A percentile compares a stretch with the other conserved stretches of the same genome.
Evolutionary conservation across 768 basidiomycete species (phyloP).

Genomic region (Neoboletus subvelutipes): DNA sequence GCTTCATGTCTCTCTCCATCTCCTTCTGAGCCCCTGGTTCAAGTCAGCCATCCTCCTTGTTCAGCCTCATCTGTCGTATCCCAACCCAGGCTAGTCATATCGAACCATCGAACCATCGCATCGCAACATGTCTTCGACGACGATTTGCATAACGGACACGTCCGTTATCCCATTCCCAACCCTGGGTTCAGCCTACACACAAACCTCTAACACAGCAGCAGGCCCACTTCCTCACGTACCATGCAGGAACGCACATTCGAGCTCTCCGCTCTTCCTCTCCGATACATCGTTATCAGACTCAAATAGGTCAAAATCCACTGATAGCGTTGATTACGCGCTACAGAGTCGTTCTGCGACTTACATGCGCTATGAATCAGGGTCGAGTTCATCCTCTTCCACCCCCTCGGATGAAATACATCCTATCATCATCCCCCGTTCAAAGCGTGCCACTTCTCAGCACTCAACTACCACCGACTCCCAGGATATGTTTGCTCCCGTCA

Average conservation of each 20-base stretch:
- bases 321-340: conserved; percentile 6
- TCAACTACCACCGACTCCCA: conserved; percentile 17
- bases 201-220: conserved; percentile 53
- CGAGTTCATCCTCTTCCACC: conserved; percentile 38
- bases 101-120: not conserved
- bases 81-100: conserved; percentile 1
- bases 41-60: conserved; percentile 4
- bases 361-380: conserved; percentile 27
- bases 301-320: not conserved
- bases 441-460: conserved; percentile 35
- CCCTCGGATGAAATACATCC: conserved; percentile 37
- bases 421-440: conserved; percentile 39
- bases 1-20: conserved; percentile 19
- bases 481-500: conserved; percentile 39
- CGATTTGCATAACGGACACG: conserved; percentile 25
- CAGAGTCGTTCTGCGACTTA: conserved; percentile 4
- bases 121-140: conserved; percentile 22
- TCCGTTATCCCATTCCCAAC: conserved; percentile 29
- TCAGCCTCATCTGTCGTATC: not conserved
- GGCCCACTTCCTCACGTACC: conserved; percentile 65
- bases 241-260: conserved; percentile 39
- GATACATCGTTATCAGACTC: conserved; percentile 16
- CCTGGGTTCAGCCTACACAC: conserved; percentile 26
- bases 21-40: conserved; percentile 13
- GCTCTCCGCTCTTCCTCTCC: conserved; percentile 9